A percentile compares a stretch with the other conserved stretches of the same genome.
Conservation (phyloP, 352 stramenopile species). For the Phytophthora tubulina region DNA sequence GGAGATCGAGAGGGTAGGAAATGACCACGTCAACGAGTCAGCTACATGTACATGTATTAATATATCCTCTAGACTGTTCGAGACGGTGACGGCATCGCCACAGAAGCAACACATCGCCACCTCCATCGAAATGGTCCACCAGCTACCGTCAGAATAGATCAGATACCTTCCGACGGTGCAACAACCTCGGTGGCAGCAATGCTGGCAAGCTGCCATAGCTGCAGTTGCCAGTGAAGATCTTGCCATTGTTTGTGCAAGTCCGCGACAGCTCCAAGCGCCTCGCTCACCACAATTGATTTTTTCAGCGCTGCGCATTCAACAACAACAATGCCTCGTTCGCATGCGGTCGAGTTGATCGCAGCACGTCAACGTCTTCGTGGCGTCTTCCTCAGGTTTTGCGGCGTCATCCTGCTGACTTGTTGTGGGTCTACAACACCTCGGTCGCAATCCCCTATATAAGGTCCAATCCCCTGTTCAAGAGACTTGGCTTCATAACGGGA, state of each 20-base stretch:
- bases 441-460: constrained; percentile 13
- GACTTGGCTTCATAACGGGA: not conserved
- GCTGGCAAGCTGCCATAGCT: not conserved
- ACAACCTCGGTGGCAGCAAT: not conserved
- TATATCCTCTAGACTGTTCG: too few species aligned
- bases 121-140: too few species aligned
- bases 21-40: too few species aligned
- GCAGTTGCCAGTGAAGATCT: not conserved
- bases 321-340: not conserved
- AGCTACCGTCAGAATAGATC: too few species aligned
- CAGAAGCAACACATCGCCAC: too few species aligned
- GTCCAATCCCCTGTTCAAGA: constrained; percentile 29
- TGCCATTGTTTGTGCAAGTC: not conserved
- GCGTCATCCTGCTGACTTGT: not conserved
- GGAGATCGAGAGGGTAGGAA: not conserved
- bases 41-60: too few species aligned
- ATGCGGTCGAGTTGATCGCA: constrained; percentile 12
- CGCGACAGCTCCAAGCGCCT: not conserved
- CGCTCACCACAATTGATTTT: not conserved
- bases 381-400: constrained; percentile 20
- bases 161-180: too few species aligned
- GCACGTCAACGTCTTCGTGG: constrained; percentile 1
- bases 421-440: not conserved
- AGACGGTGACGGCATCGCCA: too few species aligned
- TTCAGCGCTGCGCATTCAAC: constrained; percentile 5